These are phyloP conservation scores for Neonectria punicea DNA, from an alignment of 2,329 filamentous ascomycete genomes.

Conservation along the genomic window DNA sequence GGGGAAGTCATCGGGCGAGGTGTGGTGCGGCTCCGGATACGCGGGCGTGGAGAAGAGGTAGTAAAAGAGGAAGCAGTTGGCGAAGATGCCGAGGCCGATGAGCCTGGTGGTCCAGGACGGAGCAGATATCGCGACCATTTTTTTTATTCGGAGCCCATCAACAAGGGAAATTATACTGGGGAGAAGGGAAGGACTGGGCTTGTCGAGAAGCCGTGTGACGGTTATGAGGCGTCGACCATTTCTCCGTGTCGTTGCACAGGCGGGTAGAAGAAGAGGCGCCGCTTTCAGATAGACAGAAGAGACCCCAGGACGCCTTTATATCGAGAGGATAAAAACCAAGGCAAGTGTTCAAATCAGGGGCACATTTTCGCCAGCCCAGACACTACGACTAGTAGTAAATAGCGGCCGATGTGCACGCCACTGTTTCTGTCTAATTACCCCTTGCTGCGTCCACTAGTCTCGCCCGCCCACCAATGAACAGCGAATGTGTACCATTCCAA, in stretches of 20 bases:
- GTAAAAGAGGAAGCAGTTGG: constrained; percentile 7
- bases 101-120: neutral
- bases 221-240: neutral
- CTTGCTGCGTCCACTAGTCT: neutral
- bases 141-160: neutral
- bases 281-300: too few relatives aligned
- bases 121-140: neutral
- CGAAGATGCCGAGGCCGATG: constrained; percentile 1
- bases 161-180: neutral
- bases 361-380: neutral
- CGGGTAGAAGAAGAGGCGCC: neutral
- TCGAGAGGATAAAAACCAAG: neutral
- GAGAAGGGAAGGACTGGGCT: neutral
- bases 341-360: neutral
- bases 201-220: neutral
- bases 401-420: neutral
- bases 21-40: neutral
- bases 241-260: neutral
- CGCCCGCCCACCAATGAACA: neutral
- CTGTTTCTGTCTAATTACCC: neutral
- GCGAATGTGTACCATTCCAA: neutral
- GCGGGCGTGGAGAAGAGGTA: neutral
- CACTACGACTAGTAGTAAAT: neutral
- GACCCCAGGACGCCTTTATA: neutral
- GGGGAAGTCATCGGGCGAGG: constrained; percentile 6